phyloP scores from a whole-genome alignment of 2,329 filamentous ascomycete genomes.

The Ophiocordyceps australis region DNA sequence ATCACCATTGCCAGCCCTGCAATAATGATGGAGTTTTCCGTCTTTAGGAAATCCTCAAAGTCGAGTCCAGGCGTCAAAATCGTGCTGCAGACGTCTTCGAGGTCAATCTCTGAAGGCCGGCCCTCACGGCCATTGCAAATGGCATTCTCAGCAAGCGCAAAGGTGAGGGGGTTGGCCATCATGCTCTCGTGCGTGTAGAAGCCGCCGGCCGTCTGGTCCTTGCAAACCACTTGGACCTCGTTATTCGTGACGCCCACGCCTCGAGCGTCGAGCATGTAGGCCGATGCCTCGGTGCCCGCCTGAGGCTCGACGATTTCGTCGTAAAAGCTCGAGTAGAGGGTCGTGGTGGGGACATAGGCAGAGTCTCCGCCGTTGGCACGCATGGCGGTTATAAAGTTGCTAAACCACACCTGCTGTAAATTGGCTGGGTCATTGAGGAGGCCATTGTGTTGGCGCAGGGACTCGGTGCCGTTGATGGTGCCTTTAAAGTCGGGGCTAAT shows the following conservation, averaged over 20 bases:
- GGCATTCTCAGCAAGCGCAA: background rate
- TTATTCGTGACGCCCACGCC: background rate
- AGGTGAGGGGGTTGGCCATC: background rate
- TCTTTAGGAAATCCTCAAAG: background rate
- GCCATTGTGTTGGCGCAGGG: background rate
- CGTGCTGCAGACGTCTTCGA: background rate
- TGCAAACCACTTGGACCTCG: background rate
- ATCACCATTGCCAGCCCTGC: no score
- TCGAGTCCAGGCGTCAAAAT: background rate
- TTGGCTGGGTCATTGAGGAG: background rate
- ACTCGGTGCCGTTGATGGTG: background rate
- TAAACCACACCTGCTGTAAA: background rate
- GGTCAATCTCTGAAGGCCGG: background rate
- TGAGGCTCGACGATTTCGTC: background rate
- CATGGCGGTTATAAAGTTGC: background rate
- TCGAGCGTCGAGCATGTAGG: background rate
- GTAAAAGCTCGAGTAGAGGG: background rate
- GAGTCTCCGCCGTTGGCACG: background rate
- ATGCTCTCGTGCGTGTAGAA: background rate
- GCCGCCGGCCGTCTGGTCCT: background rate
- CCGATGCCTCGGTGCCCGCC: background rate
- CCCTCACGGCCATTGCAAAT: background rate
- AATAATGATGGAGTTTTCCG: slow-evolving; percentile 1
- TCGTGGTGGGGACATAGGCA: background rate
- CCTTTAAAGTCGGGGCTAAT: background rate